phyloP scores from a whole-genome alignment of 2,329 filamentous ascomycete genomes.

The Colletotrichum siamense region DNA sequence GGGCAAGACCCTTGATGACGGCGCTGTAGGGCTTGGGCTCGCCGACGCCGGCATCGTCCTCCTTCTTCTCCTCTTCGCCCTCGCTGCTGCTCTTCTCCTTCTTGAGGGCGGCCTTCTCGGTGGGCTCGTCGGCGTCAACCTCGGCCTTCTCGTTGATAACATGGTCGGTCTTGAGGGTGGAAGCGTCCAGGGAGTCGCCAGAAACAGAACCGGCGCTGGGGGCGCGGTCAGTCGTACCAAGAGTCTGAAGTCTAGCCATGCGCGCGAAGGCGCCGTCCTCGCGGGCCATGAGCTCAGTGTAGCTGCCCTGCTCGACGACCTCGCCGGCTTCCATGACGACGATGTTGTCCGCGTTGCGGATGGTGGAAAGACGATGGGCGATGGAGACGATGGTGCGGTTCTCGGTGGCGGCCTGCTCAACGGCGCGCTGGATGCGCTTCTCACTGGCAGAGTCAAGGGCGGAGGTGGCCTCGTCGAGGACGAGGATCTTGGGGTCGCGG shows the following conservation, averaged over 20 bases:
- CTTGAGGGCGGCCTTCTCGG: neutral
- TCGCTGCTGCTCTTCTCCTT: neutral
- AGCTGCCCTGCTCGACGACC: constrained; percentile 68
- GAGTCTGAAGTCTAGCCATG: constrained; percentile 28
- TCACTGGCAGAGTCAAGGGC: constrained; percentile 57
- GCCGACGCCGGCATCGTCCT: constrained; percentile 8
- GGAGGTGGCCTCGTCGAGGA: constrained; percentile 60
- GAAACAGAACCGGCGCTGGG: constrained; percentile 19
- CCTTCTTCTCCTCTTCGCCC: neutral
- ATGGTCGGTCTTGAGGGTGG: constrained; percentile 18
- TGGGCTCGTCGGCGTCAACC: neutral
- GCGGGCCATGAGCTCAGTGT: constrained; percentile 61
- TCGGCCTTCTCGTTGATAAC: constrained; percentile 4
- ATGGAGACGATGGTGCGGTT: constrained; percentile 71
- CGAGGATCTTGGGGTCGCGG: constrained; percentile 51
- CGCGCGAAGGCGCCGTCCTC: constrained; percentile 36
- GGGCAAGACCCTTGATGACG: constrained; percentile 22
- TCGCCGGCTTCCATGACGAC: constrained; percentile 67
- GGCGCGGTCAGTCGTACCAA: constrained; percentile 18
- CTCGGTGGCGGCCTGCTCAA: constrained; percentile 39
- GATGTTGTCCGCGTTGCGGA: constrained; percentile 70
- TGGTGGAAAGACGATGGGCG: constrained; percentile 66
- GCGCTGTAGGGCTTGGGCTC: constrained; percentile 23
- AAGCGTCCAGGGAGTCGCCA: constrained; percentile 20
- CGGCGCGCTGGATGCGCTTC: constrained; percentile 46